A percentile compares a stretch with the other conserved stretches of the same genome.
Evolutionary conservation across 2,329 filamentous ascomycete genomes (phyloP).

Genomic region (Cladosporium sp.): DNA sequence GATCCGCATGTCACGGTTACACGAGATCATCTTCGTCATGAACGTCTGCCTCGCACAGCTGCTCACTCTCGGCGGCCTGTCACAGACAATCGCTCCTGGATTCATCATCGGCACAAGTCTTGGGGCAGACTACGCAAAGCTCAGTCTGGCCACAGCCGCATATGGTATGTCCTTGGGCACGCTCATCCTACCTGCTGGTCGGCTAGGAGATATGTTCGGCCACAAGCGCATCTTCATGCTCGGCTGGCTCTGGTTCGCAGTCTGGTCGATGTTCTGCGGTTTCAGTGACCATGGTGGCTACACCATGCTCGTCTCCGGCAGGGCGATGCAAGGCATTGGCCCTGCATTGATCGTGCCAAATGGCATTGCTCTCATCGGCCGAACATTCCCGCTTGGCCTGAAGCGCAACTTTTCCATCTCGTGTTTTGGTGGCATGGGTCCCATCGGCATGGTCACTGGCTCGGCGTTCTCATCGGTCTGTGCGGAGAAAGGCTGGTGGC

Average conservation of each 20-base stretch:
- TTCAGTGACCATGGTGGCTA: constrained; percentile 33
- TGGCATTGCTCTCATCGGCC: constrained; percentile 35
- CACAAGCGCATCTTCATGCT: constrained; percentile 40
- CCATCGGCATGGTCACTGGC: constrained; percentile 33
- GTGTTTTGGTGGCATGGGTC: constrained; percentile 35
- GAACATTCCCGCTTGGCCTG: constrained; percentile 31
- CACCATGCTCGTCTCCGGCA: constrained; percentile 34
- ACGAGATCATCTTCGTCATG: constrained; percentile 17
- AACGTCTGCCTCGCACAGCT: constrained; percentile 26
- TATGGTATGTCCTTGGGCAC: constrained; percentile 42
- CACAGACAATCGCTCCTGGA: constrained; percentile 36
- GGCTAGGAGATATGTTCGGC: constrained; percentile 42
- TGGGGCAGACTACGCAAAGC: constrained; percentile 37
- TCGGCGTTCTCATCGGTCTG: constrained; percentile 33
- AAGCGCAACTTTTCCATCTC: constrained; percentile 38
- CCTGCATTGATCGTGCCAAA: constrained; percentile 35
- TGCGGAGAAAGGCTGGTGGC: constrained; percentile 30
- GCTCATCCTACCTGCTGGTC: constrained; percentile 42
- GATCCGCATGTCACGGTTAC: constrained; percentile 1
- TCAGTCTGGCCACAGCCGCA: constrained; percentile 42
- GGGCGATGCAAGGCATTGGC: constrained; percentile 40
- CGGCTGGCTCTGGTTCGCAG: constrained; percentile 37
- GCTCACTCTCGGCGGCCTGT: constrained; percentile 24
- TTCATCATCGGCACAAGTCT: constrained; percentile 44
- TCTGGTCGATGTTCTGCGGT: constrained; percentile 39